phyloP scores from a whole-genome alignment of 2,329 filamentous ascomycete species.

The Trichoderma polysporum region DNA sequence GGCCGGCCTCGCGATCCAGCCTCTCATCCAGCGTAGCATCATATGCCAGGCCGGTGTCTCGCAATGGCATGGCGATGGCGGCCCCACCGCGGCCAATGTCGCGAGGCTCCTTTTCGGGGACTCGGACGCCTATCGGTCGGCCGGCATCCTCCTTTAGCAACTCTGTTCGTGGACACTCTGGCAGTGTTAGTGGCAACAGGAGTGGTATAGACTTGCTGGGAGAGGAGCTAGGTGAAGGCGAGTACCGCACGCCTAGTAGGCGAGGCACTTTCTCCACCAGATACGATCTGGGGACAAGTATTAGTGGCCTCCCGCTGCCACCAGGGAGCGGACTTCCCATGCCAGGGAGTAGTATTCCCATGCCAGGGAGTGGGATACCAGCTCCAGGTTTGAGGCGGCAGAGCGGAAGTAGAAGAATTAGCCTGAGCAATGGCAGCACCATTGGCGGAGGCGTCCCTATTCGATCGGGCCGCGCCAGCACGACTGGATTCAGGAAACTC shows the following conservation, averaged over 20 bases:
- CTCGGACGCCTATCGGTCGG: conserved; percentile 66
- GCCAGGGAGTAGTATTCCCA: conserved; percentile 47
- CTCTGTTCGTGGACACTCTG: conserved; percentile 57
- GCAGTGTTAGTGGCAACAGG: conserved; percentile 59
- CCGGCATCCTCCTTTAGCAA: conserved; percentile 71
- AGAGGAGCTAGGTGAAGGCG: conserved; percentile 42
- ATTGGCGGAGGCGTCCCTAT: conserved; percentile 41
- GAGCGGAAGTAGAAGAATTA: conserved; percentile 46
- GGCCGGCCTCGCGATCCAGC: conserved; percentile 73
- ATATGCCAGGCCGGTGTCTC: conserved; percentile 54
- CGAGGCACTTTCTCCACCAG: conserved; percentile 54
- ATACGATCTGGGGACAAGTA: conserved; percentile 43
- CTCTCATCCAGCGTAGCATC: conserved; percentile 60
- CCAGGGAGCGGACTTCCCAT: conserved; percentile 47
- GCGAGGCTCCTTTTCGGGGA: conserved; percentile 59
- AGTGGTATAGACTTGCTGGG: conserved; percentile 47
- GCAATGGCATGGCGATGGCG: conserved; percentile 55
- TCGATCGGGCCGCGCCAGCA: conserved; percentile 31
- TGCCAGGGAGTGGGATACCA: conserved; percentile 48
- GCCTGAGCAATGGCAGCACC: conserved; percentile 45
- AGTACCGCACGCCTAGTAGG: conserved; percentile 54
- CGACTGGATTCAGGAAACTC: conserved; percentile 41
- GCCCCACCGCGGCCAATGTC: conserved; percentile 61
- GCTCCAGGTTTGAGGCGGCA: conserved; percentile 45
- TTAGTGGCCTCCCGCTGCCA: conserved; percentile 41